These are phyloP conservation scores for Ustilago crameri DNA, from an alignment of 1,284 basidiomycete species.

Conservation along the genomic window DNA sequence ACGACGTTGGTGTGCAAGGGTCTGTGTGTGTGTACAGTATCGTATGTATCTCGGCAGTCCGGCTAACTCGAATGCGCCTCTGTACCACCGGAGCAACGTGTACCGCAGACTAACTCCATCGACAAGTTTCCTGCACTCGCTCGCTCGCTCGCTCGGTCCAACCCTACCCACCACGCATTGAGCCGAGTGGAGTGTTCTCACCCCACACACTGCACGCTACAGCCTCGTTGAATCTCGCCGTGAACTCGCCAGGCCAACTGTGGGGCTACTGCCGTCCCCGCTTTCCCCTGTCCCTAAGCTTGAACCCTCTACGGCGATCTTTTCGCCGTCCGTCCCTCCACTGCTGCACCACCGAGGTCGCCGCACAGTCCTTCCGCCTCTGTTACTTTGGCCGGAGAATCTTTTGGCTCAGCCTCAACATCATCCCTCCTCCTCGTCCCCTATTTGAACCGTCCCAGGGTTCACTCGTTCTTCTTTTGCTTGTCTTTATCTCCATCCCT, in stretches of 20 bases:
- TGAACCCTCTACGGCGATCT: conserved; percentile 12
- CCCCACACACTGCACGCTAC: no score
- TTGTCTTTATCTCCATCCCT: neutral
- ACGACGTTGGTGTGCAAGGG: no score
- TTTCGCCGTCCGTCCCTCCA: neutral
- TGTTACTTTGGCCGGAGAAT: conserved; percentile 1
- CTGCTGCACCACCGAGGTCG: conserved; percentile 14
- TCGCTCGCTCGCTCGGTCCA: conserved; percentile 8
- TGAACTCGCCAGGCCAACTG: neutral
- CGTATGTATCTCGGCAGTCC: no score
- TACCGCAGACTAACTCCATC: neutral
- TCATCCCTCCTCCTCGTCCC: conserved; percentile 3
- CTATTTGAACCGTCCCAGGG: neutral
- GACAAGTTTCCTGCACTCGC: neutral
- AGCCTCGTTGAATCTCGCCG: conserved; percentile 12
- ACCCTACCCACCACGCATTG: no score
- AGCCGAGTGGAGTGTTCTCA: conserved; percentile 6
- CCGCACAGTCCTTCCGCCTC: conserved; percentile 16
- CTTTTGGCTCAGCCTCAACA: conserved; percentile 7
- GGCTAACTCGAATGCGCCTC: no score
- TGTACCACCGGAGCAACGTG: conserved; percentile 3
- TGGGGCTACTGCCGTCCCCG: no score
- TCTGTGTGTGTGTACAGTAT: no score
- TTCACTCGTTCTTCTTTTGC: no score
- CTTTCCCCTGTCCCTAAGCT: neutral